Conservation (phyloP, 257 asterid genomes). For the Fraxinus anomala region DNA sequence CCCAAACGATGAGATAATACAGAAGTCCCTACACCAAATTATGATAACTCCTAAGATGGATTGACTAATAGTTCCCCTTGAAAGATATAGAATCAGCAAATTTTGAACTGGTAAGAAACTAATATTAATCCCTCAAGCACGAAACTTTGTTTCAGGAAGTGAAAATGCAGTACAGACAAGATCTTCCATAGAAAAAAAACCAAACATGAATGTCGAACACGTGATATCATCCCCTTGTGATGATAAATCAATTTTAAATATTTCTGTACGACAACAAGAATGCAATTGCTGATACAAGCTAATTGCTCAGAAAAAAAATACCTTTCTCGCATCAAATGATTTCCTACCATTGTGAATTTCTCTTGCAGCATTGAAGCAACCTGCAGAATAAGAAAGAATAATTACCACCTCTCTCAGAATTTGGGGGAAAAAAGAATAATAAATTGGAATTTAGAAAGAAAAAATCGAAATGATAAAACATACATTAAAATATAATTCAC, state of each 20-base stretch:
- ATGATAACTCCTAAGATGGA: background rate
- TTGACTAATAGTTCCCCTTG: background rate
- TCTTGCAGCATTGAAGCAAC: slow-evolving; percentile 91
- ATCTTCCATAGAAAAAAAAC: background rate
- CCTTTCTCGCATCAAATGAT: slow-evolving; percentile 96
- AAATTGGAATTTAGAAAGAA: background rate
- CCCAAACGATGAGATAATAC: background rate
- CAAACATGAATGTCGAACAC: background rate
- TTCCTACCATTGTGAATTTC: slow-evolving; percentile 78
- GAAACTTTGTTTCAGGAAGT: background rate
- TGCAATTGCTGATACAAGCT: background rate
- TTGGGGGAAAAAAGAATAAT: background rate
- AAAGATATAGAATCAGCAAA: background rate
- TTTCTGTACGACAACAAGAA: background rate
- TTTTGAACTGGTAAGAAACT: background rate
- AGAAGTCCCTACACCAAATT: background rate
- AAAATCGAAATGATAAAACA: no score
- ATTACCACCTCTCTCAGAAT: background rate
- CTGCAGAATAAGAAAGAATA: slow-evolving; percentile 37
- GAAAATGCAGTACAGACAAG: background rate
- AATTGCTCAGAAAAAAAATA: slow-evolving; percentile 15
- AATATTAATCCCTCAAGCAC: background rate
- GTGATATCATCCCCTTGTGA: background rate
- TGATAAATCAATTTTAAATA: background rate
- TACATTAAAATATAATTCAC: no score